These are phyloP conservation scores for Solanum lycopersicoides DNA, from an alignment of 257 asterid species.

Conservation along the genomic window DNA sequence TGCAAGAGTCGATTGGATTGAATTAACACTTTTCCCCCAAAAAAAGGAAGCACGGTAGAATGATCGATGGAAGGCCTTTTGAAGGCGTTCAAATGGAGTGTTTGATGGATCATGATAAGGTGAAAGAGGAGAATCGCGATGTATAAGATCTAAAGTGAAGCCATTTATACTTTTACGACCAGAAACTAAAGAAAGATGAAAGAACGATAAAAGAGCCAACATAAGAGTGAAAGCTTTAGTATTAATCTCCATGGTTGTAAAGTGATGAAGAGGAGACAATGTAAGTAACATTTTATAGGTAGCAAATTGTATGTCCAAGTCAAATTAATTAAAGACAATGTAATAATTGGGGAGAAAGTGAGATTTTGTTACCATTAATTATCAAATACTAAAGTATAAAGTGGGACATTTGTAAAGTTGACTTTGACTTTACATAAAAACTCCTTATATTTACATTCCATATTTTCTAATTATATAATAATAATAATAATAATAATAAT, in stretches of 20 bases:
- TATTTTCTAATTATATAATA: no score
- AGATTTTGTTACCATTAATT: not conserved
- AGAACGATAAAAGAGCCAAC: not conserved
- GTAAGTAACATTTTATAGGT: not conserved
- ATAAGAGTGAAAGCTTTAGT: not conserved
- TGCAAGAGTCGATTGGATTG: not conserved
- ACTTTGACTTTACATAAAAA: not conserved
- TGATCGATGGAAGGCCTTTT: conserved; percentile 18
- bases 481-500: no score
- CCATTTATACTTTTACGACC: conserved; percentile 6
- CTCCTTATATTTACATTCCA: not conserved
- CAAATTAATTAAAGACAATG: no score
- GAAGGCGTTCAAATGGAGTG: conserved; percentile 12
- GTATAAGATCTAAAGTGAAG: conserved; percentile 37
- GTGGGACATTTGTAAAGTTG: not conserved
- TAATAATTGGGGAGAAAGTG: not conserved
- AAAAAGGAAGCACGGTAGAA: conserved; percentile 22
- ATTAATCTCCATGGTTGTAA: not conserved
- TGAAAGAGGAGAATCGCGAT: conserved; percentile 31
- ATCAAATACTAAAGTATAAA: not conserved
- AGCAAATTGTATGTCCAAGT: not conserved
- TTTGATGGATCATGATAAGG: conserved; percentile 16
- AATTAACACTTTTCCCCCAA: not conserved
- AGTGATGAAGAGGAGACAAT: not conserved
- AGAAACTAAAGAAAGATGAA: not conserved